A percentile compares a stretch with the other conserved stretches of the same genome.
Conservation (phyloP, 2,329 filamentous ascomycete genomes). For the Huntiella decipiens region DNA sequence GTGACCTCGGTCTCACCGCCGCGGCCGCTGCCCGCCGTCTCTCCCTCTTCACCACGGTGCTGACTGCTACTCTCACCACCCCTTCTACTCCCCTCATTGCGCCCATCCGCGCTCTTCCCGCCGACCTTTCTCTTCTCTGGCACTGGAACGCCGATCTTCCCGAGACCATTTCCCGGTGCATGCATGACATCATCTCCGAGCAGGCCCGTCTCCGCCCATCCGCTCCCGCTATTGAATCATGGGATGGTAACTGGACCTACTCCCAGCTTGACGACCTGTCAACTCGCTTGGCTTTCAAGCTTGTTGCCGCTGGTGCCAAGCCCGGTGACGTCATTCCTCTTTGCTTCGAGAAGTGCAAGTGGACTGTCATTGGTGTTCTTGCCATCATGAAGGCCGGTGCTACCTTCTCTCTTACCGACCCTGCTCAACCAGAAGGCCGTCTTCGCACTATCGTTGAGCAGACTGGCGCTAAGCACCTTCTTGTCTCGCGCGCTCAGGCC, state of each 20-base stretch:
- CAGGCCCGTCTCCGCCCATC: conserved; percentile 20
- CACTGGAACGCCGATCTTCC: conserved; percentile 26
- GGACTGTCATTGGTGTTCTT: conserved; percentile 26
- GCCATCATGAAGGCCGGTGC: conserved; percentile 30
- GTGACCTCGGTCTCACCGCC: conserved; percentile 11
- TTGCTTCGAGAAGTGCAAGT: conserved; percentile 31
- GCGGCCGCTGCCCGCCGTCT: conserved; percentile 12
- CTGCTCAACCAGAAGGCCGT: conserved; percentile 26
- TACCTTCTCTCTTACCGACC: conserved; percentile 28
- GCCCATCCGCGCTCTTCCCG: conserved; percentile 10
- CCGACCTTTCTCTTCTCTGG: conserved; percentile 27
- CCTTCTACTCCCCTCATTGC: conserved; percentile 2
- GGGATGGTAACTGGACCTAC: conserved; percentile 31
- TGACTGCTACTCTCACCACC: conserved; percentile 11
- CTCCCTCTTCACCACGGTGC: conserved; percentile 13
- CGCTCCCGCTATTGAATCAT: conserved; percentile 27
- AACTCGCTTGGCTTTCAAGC: conserved; percentile 22
- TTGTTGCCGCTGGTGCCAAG: conserved; percentile 20
- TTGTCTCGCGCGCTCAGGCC: conserved; percentile 23
- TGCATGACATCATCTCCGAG: conserved; percentile 28
- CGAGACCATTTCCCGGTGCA: conserved; percentile 22
- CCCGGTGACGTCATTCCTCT: conserved; percentile 26
- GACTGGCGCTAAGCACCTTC: conserved; percentile 21
- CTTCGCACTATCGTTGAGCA: conserved; percentile 27
- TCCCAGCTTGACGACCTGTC: conserved; percentile 25